phyloP scores from a whole-genome alignment of 208 protist genomes.

The Novymonas esmeraldas region DNA sequence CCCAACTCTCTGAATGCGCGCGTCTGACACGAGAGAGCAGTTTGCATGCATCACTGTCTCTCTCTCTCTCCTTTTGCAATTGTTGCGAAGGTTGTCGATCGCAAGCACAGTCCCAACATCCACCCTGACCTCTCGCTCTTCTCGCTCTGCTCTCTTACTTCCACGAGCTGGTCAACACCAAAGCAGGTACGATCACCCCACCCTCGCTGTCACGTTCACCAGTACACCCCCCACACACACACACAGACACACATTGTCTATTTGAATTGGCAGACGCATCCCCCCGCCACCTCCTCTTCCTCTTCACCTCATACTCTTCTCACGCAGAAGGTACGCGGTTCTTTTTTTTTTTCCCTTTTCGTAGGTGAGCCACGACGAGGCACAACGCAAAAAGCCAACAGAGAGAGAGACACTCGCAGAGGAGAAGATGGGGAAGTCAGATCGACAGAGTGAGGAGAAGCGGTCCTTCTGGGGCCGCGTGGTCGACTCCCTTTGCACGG shows the following conservation, averaged over 20 bases:
- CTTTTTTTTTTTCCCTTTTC: not conserved
- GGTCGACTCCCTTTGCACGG: slow-evolving; percentile 3
- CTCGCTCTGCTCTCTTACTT: not conserved
- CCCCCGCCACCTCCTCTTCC: not conserved
- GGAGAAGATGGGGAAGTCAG: slow-evolving; percentile 1
- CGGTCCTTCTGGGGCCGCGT: not conserved
- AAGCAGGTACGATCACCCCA: no score
- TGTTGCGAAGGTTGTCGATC: no score
- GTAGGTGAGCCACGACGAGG: no score
- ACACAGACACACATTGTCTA: no score
- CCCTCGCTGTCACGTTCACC: not conserved
- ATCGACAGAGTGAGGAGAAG: not conserved
- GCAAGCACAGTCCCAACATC: no score
- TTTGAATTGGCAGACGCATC: not conserved
- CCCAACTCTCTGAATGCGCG: no score
- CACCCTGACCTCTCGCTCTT: not conserved
- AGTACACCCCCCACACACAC: no score
- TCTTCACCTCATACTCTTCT: no score
- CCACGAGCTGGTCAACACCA: no score
- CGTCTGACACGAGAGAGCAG: no score
- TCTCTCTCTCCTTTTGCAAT: not conserved
- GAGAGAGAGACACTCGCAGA: not conserved
- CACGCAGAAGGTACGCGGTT: not conserved
- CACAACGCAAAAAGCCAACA: not conserved
- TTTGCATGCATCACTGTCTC: no score